A percentile compares a stretch with the other conserved stretches of the same genome.
Conservation (phyloP, 345 rosid species). For the Brassica carinata region DNA sequence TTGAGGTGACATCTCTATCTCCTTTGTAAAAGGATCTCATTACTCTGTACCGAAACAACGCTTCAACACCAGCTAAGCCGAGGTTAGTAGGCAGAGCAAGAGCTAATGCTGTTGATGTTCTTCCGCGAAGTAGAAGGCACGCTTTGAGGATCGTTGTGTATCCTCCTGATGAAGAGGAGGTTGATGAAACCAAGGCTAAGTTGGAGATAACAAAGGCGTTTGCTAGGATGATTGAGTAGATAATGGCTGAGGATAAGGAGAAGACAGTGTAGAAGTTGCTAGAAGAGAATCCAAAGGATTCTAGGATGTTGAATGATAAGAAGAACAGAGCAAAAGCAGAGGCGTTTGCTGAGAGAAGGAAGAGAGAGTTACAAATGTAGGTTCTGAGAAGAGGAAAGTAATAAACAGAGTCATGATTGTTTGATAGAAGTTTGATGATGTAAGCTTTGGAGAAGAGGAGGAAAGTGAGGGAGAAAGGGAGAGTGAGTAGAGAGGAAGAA, state of each 20-base stretch:
- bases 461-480: constrained; percentile 79
- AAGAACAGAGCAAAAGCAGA: constrained; percentile 65
- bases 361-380: constrained; percentile 50
- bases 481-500: constrained; percentile 54
- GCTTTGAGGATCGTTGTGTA: constrained; percentile 63
- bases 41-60: constrained; percentile 66
- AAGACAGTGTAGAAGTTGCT: constrained; percentile 42
- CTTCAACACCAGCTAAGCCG: constrained; percentile 69
- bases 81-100: constrained; percentile 65
- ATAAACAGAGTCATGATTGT: constrained; percentile 38
- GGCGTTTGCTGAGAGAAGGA: constrained; percentile 73
- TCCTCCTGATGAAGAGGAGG: constrained; percentile 51
- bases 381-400: constrained; percentile 59
- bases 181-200: constrained; percentile 57
- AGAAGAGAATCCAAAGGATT: constrained; percentile 49
- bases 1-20: constrained; percentile 23
- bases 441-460: constrained; percentile 71
- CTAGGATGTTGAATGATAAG: constrained; percentile 49
- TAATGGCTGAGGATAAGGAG: constrained; percentile 57
- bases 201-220: constrained; percentile 63
- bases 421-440: constrained; percentile 38
- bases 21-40: constrained; percentile 40
- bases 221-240: constrained; percentile 68
- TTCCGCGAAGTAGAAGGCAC: constrained; percentile 59
- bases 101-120: constrained; percentile 64